Evolutionary conservation across 2,329 filamentous ascomycete genomes (phyloP).

Genomic region (Penicillium concentricum): DNA sequence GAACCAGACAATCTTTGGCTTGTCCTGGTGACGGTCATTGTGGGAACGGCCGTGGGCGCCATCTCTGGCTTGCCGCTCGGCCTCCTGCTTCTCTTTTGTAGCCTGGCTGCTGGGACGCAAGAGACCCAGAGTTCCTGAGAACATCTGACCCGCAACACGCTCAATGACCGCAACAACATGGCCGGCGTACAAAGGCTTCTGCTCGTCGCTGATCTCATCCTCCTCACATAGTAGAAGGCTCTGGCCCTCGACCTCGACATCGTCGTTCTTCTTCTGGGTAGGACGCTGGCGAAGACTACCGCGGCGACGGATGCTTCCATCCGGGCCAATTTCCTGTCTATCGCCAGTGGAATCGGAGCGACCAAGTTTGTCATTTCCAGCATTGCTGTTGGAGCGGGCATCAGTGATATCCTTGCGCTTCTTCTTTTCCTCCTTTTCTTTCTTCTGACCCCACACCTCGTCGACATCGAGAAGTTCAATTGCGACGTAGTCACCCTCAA

Average conservation of each 20-base stretch:
- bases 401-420: slow-evolving; percentile 99
- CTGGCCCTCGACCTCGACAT: slow-evolving; percentile 97
- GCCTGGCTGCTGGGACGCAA: slow-evolving; percentile 96
- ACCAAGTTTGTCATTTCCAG: slow-evolving; percentile 63
- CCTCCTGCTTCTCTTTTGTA: slow-evolving; percentile 99
- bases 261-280: slow-evolving; percentile 99
- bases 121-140: slow-evolving; percentile 91
- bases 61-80: slow-evolving; percentile 87
- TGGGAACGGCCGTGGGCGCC: slow-evolving; percentile 70
- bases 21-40: slow-evolving; percentile 84
- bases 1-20: slow-evolving; percentile 99
- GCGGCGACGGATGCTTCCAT: slow-evolving; percentile 85
- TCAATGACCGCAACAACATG: slow-evolving; percentile 97
- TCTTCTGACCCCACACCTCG: slow-evolving; percentile 98
- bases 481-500: slow-evolving; percentile 93
- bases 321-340: slow-evolving; percentile 60
- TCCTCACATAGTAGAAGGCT: slow-evolving; percentile 95
- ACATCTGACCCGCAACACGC: slow-evolving; percentile 97
- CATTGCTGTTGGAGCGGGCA: slow-evolving; percentile 73
- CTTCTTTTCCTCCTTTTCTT: slow-evolving; percentile 99
- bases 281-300: slow-evolving; percentile 95
- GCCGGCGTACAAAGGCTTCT: slow-evolving; percentile 94
- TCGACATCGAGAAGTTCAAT: slow-evolving; percentile 96
- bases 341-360: slow-evolving; percentile 62
- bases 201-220: slow-evolving; percentile 97